Conservation (phyloP, 257 asterid genomes). For the Penstemon barbatus region DNA sequence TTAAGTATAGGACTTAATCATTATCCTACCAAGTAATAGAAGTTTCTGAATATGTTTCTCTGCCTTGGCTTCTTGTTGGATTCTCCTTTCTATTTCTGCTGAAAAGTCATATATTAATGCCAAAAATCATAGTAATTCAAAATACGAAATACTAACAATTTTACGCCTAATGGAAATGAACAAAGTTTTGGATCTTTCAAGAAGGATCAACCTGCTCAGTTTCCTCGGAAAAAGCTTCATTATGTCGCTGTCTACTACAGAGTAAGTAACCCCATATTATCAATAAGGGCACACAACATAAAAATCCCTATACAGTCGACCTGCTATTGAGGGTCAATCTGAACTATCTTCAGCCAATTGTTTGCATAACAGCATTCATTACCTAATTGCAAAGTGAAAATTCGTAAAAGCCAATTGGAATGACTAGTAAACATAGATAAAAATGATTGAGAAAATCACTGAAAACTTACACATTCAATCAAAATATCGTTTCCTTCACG, state of each 20-base stretch:
- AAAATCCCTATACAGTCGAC: slow-evolving; percentile 39
- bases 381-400: slow-evolving; percentile 32
- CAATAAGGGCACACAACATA: slow-evolving; percentile 47
- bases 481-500: slow-evolving; percentile 7
- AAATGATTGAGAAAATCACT: neutral
- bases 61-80: slow-evolving; percentile 93
- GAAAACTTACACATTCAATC: neutral
- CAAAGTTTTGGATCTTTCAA: slow-evolving; percentile 4
- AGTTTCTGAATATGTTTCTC: slow-evolving; percentile 97
- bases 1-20: slow-evolving; percentile 15
- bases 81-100: slow-evolving; percentile 95
- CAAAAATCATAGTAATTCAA: neutral
- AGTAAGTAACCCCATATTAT: slow-evolving; percentile 82
- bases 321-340: slow-evolving; percentile 39
- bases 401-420: slow-evolving; percentile 1
- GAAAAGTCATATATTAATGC: slow-evolving; percentile 26
- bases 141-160: slow-evolving; percentile 18
- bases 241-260: slow-evolving; percentile 83
- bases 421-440: neutral
- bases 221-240: slow-evolving; percentile 77
- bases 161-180: neutral
- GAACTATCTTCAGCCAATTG: slow-evolving; percentile 27
- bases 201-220: slow-evolving; percentile 66
- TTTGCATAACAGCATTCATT: slow-evolving; percentile 32
- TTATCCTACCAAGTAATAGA: slow-evolving; percentile 77